These are phyloP conservation scores for Aspergillus fijiensis DNA, from an alignment of 2,329 filamentous ascomycete species.

Conservation along the genomic window DNA sequence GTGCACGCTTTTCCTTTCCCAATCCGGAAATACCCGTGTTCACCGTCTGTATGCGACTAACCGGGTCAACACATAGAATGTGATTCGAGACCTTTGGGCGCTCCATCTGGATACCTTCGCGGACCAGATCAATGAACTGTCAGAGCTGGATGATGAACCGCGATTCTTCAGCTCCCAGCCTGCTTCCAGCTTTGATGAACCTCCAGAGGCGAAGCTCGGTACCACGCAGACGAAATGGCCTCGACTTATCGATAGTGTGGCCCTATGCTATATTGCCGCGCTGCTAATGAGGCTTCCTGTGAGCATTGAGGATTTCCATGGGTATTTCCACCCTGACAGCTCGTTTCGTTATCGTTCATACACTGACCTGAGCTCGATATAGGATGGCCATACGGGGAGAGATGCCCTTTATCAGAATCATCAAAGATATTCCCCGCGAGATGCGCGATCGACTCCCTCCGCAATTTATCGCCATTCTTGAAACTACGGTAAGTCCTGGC, in stretches of 20 bases:
- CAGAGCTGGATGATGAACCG: constrained; percentile 40
- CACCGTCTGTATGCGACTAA: constrained; percentile 7
- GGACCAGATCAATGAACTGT: constrained; percentile 42
- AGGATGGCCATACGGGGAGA: constrained; percentile 62
- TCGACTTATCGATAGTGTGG: constrained; percentile 70
- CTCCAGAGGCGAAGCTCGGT: constrained; percentile 35
- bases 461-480: constrained; percentile 41
- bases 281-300: constrained; percentile 73
- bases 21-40: not conserved
- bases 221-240: constrained; percentile 52
- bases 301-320: constrained; percentile 68
- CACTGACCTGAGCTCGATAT: not conserved
- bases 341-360: not conserved
- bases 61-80: constrained; percentile 36
- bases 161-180: constrained; percentile 62
- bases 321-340: constrained; percentile 26
- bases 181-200: constrained; percentile 44
- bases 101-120: constrained; percentile 64
- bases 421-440: constrained; percentile 44
- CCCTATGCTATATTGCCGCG: constrained; percentile 75
- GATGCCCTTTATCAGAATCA: constrained; percentile 69
- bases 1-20: not conserved
- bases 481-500: constrained; percentile 35
- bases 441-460: constrained; percentile 48
- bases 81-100: constrained; percentile 83